Evolutionary conservation across 805 yeast genomes (phyloP), one percentile per base, ranked within the genome.

Genomic region (Hanseniaspora taiwanica): DNA sequence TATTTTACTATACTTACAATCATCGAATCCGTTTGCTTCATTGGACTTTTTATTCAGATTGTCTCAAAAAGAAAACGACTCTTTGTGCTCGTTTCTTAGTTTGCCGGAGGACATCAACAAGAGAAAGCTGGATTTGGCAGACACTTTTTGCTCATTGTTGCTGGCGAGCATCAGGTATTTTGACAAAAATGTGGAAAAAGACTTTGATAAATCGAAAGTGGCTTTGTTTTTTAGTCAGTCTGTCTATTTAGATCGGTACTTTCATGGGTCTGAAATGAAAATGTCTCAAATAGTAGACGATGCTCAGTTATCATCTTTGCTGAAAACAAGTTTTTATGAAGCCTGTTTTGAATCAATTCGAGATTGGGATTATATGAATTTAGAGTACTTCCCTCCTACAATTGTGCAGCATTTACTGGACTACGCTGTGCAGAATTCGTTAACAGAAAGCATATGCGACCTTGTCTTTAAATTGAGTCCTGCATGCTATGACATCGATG

Each of bases 401-500:
- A 63, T 85, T 1, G 65, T 84, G 46, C 75, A 74, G 47, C 68
- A 66, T 10, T 66, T 87, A 59, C 79, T 87, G 2, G 61, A 63
- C 23, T 58, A 63, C 39, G 76, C 73, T 46, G 62, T 68, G n/a
- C 10, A 19, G 21, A 33, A 33, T 23, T 6, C 21, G n/a, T n/a
- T n/a, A n/a, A n/a, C n/a, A 18, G 19, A 19, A 12, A 33, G 23
- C 4, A 12, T 18, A 16, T n/a, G 10, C 36, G 17, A 6, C 3
- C 23, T 33, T 24, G 64, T 87, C 9, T 81, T 94, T 48, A 60
- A 74, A 2, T 54, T 89, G 20, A 87, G 86, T 49, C 66, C 81
- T 7, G 49, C 64, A 6, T 69, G 76, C 10, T 65, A 91, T 38
- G 95, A 89, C 52, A 71, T 89, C 27, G 95, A 89, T 57, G 61